Evolutionary conservation across 2,329 filamentous ascomycete genomes (phyloP).

Genomic region (Delphinella strobiligena): DNA sequence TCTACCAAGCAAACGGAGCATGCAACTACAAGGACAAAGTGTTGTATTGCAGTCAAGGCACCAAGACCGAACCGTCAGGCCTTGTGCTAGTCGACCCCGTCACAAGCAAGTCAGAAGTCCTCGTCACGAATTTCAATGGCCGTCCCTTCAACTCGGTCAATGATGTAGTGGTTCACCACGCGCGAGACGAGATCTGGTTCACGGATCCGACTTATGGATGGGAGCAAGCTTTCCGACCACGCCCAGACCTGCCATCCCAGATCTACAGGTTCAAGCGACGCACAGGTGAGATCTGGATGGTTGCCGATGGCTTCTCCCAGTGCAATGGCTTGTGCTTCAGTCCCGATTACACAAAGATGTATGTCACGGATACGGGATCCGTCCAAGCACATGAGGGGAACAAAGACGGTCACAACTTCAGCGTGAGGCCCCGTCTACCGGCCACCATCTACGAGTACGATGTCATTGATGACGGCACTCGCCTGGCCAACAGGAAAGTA

Average conservation of each 20-base stretch:
- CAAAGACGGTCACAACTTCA: slow-evolving; percentile 12
- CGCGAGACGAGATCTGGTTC: slow-evolving; percentile 50
- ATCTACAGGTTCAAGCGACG: slow-evolving; percentile 44
- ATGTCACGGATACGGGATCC: slow-evolving; percentile 47
- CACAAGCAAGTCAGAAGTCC: slow-evolving; percentile 6
- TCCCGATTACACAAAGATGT: slow-evolving; percentile 39
- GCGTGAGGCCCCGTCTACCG: slow-evolving; percentile 22
- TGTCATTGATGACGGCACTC: slow-evolving; percentile 18
- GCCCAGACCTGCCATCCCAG: slow-evolving; percentile 43
- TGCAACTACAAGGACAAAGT: slow-evolving; percentile 13
- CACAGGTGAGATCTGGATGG: slow-evolving; percentile 41
- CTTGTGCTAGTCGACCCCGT: slow-evolving; percentile 10
- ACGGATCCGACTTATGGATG: slow-evolving; percentile 51
- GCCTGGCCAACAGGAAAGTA: slow-evolving; percentile 19
- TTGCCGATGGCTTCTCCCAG: slow-evolving; percentile 44
- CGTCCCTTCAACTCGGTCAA: slow-evolving; percentile 49
- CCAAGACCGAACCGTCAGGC: slow-evolving; percentile 9
- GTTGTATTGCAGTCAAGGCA: slow-evolving; percentile 13
- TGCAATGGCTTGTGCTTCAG: slow-evolving; percentile 49
- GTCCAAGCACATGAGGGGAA: slow-evolving; percentile 19
- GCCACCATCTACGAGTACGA: slow-evolving; percentile 26
- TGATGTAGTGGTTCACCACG: slow-evolving; percentile 40
- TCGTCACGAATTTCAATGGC: slow-evolving; percentile 49
- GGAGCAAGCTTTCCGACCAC: slow-evolving; percentile 44
- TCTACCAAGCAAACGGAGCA: slow-evolving; percentile 13